Percentiles rank a stretch among this genome's conserved stretches.
These are phyloP conservation scores for Cercospora canescens DNA, from an alignment of 2,329 filamentous ascomycete species.

Conservation along the genomic window DNA sequence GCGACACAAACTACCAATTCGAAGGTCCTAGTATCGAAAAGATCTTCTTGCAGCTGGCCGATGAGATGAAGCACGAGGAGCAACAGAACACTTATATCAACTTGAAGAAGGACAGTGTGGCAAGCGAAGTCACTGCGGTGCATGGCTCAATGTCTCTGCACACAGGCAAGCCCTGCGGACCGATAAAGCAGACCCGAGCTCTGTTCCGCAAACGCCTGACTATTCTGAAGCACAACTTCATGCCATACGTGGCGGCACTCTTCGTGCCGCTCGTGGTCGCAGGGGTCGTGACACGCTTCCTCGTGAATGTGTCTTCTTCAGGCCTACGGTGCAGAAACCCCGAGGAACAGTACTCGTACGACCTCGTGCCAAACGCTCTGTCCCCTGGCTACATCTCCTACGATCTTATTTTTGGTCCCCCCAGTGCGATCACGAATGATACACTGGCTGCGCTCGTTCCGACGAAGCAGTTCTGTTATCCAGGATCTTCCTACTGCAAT, in stretches of 20 bases:
- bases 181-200: slow-evolving; percentile 64
- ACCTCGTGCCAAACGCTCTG: slow-evolving; percentile 1
- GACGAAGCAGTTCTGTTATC: slow-evolving; percentile 11
- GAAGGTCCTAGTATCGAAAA: slow-evolving; percentile 87
- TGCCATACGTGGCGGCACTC: slow-evolving; percentile 72
- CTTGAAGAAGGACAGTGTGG: slow-evolving; percentile 3
- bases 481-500: background rate
- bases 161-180: slow-evolving; percentile 19
- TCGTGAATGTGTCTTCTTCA: slow-evolving; percentile 45
- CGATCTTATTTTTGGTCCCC: slow-evolving; percentile 8
- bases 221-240: slow-evolving; percentile 73
- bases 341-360: background rate
- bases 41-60: slow-evolving; percentile 80
- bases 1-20: slow-evolving; percentile 74
- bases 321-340: slow-evolving; percentile 46
- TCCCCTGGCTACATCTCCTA: slow-evolving; percentile 1
- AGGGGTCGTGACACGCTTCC: slow-evolving; percentile 73
- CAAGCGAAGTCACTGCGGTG: background rate
- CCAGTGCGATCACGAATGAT: background rate
- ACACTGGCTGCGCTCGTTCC: slow-evolving; percentile 11
- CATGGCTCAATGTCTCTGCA: slow-evolving; percentile 17
- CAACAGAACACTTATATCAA: slow-evolving; percentile 2
- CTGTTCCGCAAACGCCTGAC: slow-evolving; percentile 74
- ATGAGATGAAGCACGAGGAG: slow-evolving; percentile 55
- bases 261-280: slow-evolving; percentile 75